Percentiles rank a stretch among this genome's conserved stretches.
phyloP scores from a whole-genome alignment of 1,284 basidiomycete genomes.

The Grifola frondosa region DNA sequence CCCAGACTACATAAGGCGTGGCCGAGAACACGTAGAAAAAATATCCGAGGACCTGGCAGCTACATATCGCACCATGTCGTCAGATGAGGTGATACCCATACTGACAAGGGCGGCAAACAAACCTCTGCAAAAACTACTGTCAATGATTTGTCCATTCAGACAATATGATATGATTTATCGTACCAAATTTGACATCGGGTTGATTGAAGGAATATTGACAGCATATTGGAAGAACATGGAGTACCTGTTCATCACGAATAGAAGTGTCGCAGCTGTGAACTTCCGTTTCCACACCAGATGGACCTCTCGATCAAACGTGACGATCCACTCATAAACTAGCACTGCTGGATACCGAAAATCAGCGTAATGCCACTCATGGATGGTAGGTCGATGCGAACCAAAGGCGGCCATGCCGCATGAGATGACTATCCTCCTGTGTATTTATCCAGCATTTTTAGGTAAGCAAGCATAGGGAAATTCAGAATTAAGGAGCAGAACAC shows the following conservation, averaged over 20 bases:
- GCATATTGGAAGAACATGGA: background rate
- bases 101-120: background rate
- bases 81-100: background rate
- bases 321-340: conserved; percentile 8
- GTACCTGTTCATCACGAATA: conserved; percentile 14
- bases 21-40: no score
- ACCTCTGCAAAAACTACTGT: background rate
- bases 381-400: no score
- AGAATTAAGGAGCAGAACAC: no score
- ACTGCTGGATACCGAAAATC: background rate
- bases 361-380: background rate
- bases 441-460: no score
- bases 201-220: conserved; percentile 7
- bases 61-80: conserved; percentile 3
- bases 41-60: no score
- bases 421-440: no score
- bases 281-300: conserved; percentile 9
- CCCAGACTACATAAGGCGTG: no score
- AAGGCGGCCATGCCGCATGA: no score
- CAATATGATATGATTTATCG: background rate
- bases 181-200: conserved; percentile 7
- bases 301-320: conserved; percentile 12
- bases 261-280: background rate
- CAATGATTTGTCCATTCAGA: no score
- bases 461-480: no score